These are phyloP conservation scores for Alloteropsis angusta DNA, from an alignment of 202 grass and related monocot species.

Conservation along the genomic window DNA sequence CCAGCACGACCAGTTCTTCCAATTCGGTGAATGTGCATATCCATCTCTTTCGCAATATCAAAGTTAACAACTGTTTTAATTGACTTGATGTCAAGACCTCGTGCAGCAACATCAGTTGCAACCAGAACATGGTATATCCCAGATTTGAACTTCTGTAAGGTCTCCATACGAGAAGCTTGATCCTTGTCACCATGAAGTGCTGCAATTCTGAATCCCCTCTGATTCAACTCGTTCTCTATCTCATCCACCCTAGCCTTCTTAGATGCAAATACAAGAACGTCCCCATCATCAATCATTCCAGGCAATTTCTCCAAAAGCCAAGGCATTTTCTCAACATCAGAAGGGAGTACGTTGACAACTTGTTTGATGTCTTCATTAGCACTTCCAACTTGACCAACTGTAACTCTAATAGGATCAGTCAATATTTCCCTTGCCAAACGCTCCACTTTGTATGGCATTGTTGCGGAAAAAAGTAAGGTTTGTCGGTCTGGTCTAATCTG, in stretches of 20 bases:
- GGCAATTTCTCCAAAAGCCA: constrained; percentile 85
- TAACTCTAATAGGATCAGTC: constrained; percentile 81
- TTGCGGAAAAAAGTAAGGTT: constrained; percentile 99
- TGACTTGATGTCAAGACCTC: constrained; percentile 97
- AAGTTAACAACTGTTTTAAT: constrained; percentile 99
- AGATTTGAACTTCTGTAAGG: constrained; percentile 86
- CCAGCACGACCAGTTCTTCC: constrained; percentile 93
- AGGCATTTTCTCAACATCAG: constrained; percentile 89
- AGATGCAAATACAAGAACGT: constrained; percentile 87
- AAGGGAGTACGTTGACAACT: constrained; percentile 89
- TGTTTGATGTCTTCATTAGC: constrained; percentile 99
- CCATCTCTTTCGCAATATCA: constrained; percentile 95
- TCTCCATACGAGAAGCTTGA: constrained; percentile 93
- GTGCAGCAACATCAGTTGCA: constrained; percentile 95
- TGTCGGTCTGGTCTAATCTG: constrained; percentile 96
- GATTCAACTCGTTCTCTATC: constrained; percentile 73
- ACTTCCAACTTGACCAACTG: constrained; percentile 88
- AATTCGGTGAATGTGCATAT: constrained; percentile 97
- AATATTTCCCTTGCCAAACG: constrained; percentile 91
- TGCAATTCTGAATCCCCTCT: constrained; percentile 78
- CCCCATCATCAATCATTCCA: constrained; percentile 90
- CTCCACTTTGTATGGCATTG: constrained; percentile 98
- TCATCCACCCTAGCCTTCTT: constrained; percentile 92
- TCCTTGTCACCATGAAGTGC: constrained; percentile 98
- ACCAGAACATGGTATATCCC: constrained; percentile 91